Evolutionary conservation across 495 filamentous ascomycete genomes (phyloP).

Genomic region (Lineolata rhizophorae): DNA sequence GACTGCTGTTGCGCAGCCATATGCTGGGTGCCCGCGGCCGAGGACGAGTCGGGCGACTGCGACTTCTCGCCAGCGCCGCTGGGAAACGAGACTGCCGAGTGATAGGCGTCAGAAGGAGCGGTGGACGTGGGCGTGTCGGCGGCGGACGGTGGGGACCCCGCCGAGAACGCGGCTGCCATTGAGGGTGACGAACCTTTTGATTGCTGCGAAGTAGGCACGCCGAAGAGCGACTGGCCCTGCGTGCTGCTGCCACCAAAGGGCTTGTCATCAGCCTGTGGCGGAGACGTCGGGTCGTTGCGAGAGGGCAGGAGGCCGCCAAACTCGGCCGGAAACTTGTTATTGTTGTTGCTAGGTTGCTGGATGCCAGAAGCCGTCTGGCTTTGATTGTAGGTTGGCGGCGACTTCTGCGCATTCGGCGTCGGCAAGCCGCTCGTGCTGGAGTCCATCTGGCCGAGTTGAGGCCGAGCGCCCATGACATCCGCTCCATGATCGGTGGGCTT

Average conservation of each 20-base stretch:
- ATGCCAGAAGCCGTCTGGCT: slow-evolving; percentile 19
- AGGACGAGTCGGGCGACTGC: background rate
- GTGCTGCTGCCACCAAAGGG: slow-evolving; percentile 5
- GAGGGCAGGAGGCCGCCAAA: slow-evolving; percentile 43
- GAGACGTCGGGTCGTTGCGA: slow-evolving; percentile 35
- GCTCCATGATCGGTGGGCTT: slow-evolving; percentile 1
- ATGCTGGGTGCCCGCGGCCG: background rate
- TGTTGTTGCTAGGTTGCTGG: too few relatives aligned
- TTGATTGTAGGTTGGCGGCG: slow-evolving; percentile 44
- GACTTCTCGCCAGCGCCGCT: too few relatives aligned
- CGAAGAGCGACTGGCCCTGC: slow-evolving; percentile 14
- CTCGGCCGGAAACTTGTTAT: slow-evolving; percentile 32
- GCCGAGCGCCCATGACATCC: background rate
- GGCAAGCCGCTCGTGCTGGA: slow-evolving; percentile 19
- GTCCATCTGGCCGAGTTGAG: slow-evolving; percentile 2
- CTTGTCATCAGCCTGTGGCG: slow-evolving; percentile 20
- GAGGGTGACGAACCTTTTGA: slow-evolving; percentile 3
- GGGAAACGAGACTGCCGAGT: slow-evolving; percentile 15
- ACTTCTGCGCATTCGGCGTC: slow-evolving; percentile 31
- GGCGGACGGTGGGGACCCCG: background rate
- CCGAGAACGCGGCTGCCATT: slow-evolving; percentile 1
- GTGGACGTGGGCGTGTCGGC: slow-evolving; percentile 12
- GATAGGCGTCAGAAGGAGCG: slow-evolving; percentile 16
- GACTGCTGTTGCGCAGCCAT: background rate
- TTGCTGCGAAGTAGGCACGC: slow-evolving; percentile 5